phyloP scores from a whole-genome alignment of 768 basidiomycete species.

The Xerocomellus intermedius region DNA sequence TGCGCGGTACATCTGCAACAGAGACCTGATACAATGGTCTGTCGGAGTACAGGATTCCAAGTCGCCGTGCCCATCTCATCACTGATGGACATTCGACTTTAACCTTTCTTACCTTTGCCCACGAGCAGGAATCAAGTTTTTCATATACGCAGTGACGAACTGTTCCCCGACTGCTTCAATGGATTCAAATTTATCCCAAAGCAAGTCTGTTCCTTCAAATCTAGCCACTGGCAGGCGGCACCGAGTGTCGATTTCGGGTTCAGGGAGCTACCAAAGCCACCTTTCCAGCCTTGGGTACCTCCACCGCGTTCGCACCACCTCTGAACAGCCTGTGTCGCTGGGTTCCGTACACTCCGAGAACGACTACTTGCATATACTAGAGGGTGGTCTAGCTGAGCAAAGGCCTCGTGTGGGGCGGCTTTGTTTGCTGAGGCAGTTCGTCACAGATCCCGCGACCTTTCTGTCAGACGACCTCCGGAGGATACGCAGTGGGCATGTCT shows the following conservation, averaged over 20 bases:
- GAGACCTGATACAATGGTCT: neutral
- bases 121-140: neutral
- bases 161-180: neutral
- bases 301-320: slow-evolving; percentile 37
- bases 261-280: slow-evolving; percentile 46
- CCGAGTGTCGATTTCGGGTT: slow-evolving; percentile 30
- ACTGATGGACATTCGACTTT: neutral
- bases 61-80: neutral
- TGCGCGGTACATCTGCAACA: neutral
- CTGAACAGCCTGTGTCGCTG: slow-evolving; percentile 22
- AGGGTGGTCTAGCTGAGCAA: slow-evolving; percentile 17
- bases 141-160: neutral
- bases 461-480: slow-evolving; percentile 27
- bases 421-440: slow-evolving; percentile 29
- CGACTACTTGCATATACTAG: slow-evolving; percentile 15
- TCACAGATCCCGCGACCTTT: slow-evolving; percentile 23
- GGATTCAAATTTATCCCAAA: slow-evolving; percentile 20
- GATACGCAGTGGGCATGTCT: slow-evolving; percentile 22
- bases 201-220: slow-evolving; percentile 27
- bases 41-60: slow-evolving; percentile 7
- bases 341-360: neutral
- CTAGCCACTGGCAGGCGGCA: slow-evolving; percentile 15
- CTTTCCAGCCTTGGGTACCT: slow-evolving; percentile 42
- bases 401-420: slow-evolving; percentile 17
- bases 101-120: neutral